Conservation (phyloP, 2,329 filamentous ascomycete species). For the Fusarium irregulare region DNA sequence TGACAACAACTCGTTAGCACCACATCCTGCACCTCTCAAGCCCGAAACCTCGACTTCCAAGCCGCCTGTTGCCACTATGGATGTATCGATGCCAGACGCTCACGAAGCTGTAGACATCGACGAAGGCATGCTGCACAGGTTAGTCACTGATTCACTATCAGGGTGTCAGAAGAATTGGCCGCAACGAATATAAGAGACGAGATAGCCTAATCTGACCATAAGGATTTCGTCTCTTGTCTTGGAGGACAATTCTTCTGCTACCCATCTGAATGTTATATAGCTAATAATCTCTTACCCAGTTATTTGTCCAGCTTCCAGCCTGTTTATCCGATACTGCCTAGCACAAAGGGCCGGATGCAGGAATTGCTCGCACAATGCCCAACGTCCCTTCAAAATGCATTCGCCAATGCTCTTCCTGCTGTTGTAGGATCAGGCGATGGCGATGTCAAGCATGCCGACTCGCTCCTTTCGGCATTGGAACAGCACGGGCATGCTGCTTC, state of each 20-base stretch:
- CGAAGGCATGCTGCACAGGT: constrained; percentile 61
- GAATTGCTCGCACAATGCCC: constrained; percentile 68
- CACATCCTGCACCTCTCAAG: constrained; percentile 57
- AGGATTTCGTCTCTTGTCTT: not conserved
- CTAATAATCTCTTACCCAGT: constrained; percentile 50
- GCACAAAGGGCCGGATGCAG: constrained; percentile 66
- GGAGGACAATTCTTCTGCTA: not conserved
- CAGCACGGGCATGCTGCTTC: constrained; percentile 53
- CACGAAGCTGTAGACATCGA: constrained; percentile 54
- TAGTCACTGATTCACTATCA: constrained; percentile 37
- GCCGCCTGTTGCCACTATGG: constrained; percentile 50
- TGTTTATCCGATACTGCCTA: constrained; percentile 73
- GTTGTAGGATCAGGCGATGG: constrained; percentile 52
- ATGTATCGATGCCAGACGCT: constrained; percentile 50
- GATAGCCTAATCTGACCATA: not conserved
- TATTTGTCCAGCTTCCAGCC: constrained; percentile 75
- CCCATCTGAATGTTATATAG: not conserved
- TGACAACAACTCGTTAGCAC: constrained; percentile 57
- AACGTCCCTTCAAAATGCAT: constrained; percentile 68
- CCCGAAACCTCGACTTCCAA: constrained; percentile 53
- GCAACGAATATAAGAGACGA: not conserved
- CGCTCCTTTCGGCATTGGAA: constrained; percentile 65
- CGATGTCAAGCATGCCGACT: constrained; percentile 59
- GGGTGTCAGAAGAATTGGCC: not conserved
- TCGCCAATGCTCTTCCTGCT: constrained; percentile 72